Conservation (phyloP, 345 rosid genomes). For the Ailanthus altissimus region DNA sequence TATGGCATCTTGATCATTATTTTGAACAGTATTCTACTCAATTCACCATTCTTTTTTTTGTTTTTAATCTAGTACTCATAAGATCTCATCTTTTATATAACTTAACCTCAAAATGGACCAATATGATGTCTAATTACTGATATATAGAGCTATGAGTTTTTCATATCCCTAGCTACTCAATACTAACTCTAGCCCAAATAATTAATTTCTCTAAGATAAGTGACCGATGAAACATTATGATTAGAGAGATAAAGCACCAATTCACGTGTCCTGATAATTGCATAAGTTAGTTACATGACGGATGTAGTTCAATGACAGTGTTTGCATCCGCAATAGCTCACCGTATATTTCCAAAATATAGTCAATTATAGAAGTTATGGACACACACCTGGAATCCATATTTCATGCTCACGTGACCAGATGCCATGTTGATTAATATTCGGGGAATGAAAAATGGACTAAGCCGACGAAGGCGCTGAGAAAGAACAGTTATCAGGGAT, state of each 20-base stretch:
- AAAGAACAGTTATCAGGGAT: constrained; percentile 18
- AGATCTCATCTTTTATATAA: not conserved
- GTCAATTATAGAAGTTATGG: not conserved
- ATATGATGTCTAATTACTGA: not conserved
- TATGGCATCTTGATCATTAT: constrained; percentile 6
- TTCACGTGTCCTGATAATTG: not conserved
- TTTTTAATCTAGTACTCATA: not conserved
- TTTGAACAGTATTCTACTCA: not conserved
- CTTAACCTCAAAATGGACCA: constrained; percentile 7
- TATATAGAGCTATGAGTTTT: not conserved
- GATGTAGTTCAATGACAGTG: not conserved
- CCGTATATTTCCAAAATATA: not conserved
- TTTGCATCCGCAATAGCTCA: constrained; percentile 14
- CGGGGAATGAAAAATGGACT: constrained; percentile 96
- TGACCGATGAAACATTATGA: not conserved
- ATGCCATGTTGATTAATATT: constrained; percentile 93
- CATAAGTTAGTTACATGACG: not conserved
- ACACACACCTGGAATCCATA: constrained; percentile 86
- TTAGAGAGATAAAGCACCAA: constrained; percentile 1
- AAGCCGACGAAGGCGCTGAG: constrained; percentile 80
- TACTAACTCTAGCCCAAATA: constrained; percentile 13
- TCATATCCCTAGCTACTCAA: not conserved
- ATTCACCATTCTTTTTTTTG: not conserved
- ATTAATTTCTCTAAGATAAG: constrained; percentile 3
- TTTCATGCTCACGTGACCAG: constrained; percentile 96